Base-by-base conservation (phyloP, 148 eudicot genomes). In the Limonium bicolor region DNA sequence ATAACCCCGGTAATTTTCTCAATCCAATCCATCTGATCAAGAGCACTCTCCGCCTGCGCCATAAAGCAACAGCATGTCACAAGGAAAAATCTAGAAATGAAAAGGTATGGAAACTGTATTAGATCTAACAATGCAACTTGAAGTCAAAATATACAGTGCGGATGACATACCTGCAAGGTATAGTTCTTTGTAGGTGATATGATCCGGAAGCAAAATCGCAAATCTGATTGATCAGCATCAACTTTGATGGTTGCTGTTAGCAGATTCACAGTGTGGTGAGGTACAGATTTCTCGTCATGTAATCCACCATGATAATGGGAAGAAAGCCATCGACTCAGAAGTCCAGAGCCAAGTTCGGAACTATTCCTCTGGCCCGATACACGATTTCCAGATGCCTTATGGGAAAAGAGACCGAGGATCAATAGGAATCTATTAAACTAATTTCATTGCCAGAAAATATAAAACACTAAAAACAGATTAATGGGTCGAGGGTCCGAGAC, bases 21-120 rank as follows among this genome's bases (percentile, higher is more conserved):
- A 60, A 90, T 75, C 97, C 97, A 90, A 58, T 90, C 97, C 97
- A 90, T 84, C 64, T 90, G 97, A 70, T 90, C 97, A 60, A 77
- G 66, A 57, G 97, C 86, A 65, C 93, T 90, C 62, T 90, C 97
- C 17, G 97, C 97, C 97, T 90, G 73, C 56, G 68, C 45, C 34
- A 24, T 42, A 60, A 56, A 42, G 53, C 50, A 59, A 39, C 50
- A 9, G 27, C 35, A 27, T 37, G 28, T 27, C 12, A 34, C 23
- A 23, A 8, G 9, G 30, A 43, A 1, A 25, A 13, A 7, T 42
- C 27, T 31, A 43, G 8, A 20, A 43, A 12, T 18, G 29, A 8
- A 6, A 6, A 14, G 7, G 23, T 6, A 19, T 19, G 27, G 45
- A 42, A 23, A 23, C 30, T n/a, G 27, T 24, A 6, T 22, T 20